A percentile compares a stretch with the other conserved stretches of the same genome.
These are phyloP conservation scores for Vanrija pseudolonga DNA, from an alignment of 1,284 basidiomycete species.

Conservation along the genomic window DNA sequence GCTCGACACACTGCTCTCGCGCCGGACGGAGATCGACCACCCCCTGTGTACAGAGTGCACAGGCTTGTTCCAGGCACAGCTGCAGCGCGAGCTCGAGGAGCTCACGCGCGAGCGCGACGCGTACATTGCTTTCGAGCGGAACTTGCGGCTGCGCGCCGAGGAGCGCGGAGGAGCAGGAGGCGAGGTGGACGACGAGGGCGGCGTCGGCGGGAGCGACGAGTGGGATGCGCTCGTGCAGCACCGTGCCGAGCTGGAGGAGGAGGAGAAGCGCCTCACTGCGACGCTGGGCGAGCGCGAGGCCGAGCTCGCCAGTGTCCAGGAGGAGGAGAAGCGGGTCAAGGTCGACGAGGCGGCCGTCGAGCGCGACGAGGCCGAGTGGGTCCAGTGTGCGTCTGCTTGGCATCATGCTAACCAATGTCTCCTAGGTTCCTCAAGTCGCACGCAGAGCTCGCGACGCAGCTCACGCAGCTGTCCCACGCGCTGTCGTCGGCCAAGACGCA, in stretches of 20 bases:
- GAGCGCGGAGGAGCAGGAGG: no score
- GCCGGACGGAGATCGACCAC: slow-evolving; percentile 81
- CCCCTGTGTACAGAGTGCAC: slow-evolving; percentile 95
- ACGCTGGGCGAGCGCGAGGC: slow-evolving; percentile 57
- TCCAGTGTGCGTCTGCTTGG: slow-evolving; percentile 23
- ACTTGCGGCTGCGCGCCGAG: slow-evolving; percentile 52
- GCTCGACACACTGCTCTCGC: slow-evolving; percentile 73
- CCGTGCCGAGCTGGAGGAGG: slow-evolving; percentile 59
- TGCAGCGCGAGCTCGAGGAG: slow-evolving; percentile 82
- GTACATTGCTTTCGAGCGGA: slow-evolving; percentile 86
- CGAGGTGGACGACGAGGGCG: slow-evolving; percentile 55
- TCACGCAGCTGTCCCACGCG: slow-evolving; percentile 17
- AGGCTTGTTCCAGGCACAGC: slow-evolving; percentile 68
- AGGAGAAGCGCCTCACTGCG: slow-evolving; percentile 56
- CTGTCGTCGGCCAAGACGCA: slow-evolving; percentile 37
- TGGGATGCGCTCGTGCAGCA: slow-evolving; percentile 59
- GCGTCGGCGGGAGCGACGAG: slow-evolving; percentile 42
- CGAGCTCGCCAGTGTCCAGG: slow-evolving; percentile 67
- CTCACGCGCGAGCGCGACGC: slow-evolving; percentile 87
- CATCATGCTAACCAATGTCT: slow-evolving; percentile 48
- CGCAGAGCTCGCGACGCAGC: slow-evolving; percentile 17
- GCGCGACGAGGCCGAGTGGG: slow-evolving; percentile 63
- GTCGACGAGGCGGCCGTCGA: slow-evolving; percentile 69
- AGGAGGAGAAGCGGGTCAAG: slow-evolving; percentile 68
- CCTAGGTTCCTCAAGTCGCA: slow-evolving; percentile 41